phyloP scores from a whole-genome alignment of 768 basidiomycete genomes.

The Pisolithus sp. region DNA sequence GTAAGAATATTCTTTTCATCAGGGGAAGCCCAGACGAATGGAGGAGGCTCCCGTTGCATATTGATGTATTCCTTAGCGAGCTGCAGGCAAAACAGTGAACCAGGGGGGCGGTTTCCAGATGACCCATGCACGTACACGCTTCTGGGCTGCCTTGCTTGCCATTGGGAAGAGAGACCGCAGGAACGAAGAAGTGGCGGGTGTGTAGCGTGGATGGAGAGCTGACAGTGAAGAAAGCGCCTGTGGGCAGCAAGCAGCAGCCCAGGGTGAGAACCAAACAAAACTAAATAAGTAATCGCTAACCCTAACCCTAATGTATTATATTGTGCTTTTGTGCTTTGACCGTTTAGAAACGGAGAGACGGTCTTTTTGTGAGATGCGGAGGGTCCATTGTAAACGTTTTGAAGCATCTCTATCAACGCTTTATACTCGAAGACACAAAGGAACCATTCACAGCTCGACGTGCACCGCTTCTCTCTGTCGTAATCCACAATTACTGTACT shows the following conservation, averaged over 20 bases:
- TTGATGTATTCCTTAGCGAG: conserved; percentile 1
- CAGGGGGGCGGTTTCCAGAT: conserved; percentile 9
- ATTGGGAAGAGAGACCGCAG: conserved; percentile 31
- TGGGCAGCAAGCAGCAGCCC: conserved; percentile 14
- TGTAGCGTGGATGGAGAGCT: conserved; percentile 12
- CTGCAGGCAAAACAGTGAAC: background rate
- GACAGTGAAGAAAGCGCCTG: conserved; percentile 12
- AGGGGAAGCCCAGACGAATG: conserved; percentile 91
- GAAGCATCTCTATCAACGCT: too few relatives aligned
- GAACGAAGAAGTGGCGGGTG: background rate
- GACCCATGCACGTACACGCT: conserved; percentile 48
- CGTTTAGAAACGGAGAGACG: too few relatives aligned
- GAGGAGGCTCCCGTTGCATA: conserved; percentile 92
- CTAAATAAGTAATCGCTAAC: conserved; percentile 11
- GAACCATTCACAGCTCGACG: too few relatives aligned
- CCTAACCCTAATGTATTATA: conserved; percentile 4
- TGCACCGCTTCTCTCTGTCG: too few relatives aligned
- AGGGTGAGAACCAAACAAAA: conserved; percentile 17
- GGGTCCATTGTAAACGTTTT: too few relatives aligned
- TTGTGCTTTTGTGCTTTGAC: too few relatives aligned
- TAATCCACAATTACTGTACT: too few relatives aligned
- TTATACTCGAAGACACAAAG: too few relatives aligned
- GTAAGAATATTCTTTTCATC: conserved; percentile 97
- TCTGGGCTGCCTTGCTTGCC: conserved; percentile 84
- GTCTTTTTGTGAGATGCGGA: too few relatives aligned